phyloP scores from a whole-genome alignment of 164 flowering plant genomes.

The Akebia trifoliata region DNA sequence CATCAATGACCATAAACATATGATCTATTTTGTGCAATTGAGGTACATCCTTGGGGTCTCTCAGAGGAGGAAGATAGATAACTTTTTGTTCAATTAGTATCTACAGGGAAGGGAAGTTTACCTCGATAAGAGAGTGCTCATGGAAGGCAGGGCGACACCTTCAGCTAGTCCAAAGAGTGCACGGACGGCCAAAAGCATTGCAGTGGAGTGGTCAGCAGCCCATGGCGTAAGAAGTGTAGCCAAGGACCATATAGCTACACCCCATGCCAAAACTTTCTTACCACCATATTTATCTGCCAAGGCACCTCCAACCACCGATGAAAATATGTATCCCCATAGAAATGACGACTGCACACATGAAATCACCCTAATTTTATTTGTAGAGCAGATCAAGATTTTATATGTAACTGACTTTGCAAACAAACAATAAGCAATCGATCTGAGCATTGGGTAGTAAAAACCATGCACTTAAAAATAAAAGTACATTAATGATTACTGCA shows the following conservation, averaged over 20 bases:
- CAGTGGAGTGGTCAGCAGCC: conserved; percentile 83
- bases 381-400: too few relatives aligned
- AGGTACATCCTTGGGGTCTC: too few relatives aligned
- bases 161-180: conserved; percentile 89
- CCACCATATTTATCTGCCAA: conserved; percentile 89
- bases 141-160: conserved; percentile 91
- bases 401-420: too few relatives aligned
- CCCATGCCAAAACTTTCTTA: conserved; percentile 76
- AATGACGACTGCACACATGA: conserved; percentile 68
- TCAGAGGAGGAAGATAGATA: not conserved
- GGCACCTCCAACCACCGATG: conserved; percentile 82
- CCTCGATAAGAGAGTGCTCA: conserved; percentile 82
- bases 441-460: too few relatives aligned
- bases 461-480: too few relatives aligned
- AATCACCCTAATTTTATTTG: conserved; percentile 1
- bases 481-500: too few relatives aligned
- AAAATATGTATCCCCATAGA: conserved; percentile 93
- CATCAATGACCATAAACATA: too few relatives aligned
- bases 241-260: conserved; percentile 86
- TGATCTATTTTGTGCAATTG: too few relatives aligned
- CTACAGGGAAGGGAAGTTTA: conserved; percentile 3
- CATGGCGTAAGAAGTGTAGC: conserved; percentile 86
- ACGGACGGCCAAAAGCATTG: conserved; percentile 64
- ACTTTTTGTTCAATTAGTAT: not conserved
- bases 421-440: too few relatives aligned